A percentile compares a stretch with the other conserved stretches of the same genome.
These are phyloP conservation scores for Cardamine resedifolia DNA, from an alignment of 345 rosid genomes.

Conservation along the genomic window DNA sequence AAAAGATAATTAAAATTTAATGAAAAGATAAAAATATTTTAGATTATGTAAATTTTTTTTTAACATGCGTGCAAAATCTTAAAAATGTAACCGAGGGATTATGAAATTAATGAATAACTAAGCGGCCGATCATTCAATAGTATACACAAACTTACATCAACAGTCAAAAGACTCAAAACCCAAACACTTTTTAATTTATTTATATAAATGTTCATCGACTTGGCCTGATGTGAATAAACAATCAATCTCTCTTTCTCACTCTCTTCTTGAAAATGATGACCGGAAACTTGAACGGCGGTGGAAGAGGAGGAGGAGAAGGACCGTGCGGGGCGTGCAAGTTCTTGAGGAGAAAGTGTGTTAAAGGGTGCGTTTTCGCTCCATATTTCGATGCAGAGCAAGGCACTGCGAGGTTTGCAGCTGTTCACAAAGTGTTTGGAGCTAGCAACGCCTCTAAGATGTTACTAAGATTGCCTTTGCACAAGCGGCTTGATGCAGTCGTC, in stretches of 20 bases:
- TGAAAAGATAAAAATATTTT: too few species aligned
- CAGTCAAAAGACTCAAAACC: slow-evolving; percentile 37
- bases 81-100: too few species aligned
- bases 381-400: slow-evolving; percentile 91
- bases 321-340: slow-evolving; percentile 96
- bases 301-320: slow-evolving; percentile 56
- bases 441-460: slow-evolving; percentile 90
- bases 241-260: background rate
- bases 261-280: slow-evolving; percentile 35
- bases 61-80: too few species aligned
- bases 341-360: slow-evolving; percentile 73
- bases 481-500: slow-evolving; percentile 73
- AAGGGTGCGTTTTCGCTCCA: slow-evolving; percentile 83
- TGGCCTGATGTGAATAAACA: slow-evolving; percentile 4
- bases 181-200: slow-evolving; percentile 29
- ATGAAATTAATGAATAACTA: slow-evolving; percentile 20
- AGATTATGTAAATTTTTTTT: too few species aligned
- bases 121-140: slow-evolving; percentile 32
- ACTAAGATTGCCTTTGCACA: slow-evolving; percentile 54
- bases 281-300: slow-evolving; percentile 33
- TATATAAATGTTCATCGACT: slow-evolving; percentile 21
- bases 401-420: slow-evolving; percentile 72
- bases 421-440: slow-evolving; percentile 91
- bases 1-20: too few species aligned
- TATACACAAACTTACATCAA: slow-evolving; percentile 23